These are phyloP conservation scores for Colletotrichum filicis DNA, from an alignment of 2,329 filamentous ascomycete species.

Conservation along the genomic window DNA sequence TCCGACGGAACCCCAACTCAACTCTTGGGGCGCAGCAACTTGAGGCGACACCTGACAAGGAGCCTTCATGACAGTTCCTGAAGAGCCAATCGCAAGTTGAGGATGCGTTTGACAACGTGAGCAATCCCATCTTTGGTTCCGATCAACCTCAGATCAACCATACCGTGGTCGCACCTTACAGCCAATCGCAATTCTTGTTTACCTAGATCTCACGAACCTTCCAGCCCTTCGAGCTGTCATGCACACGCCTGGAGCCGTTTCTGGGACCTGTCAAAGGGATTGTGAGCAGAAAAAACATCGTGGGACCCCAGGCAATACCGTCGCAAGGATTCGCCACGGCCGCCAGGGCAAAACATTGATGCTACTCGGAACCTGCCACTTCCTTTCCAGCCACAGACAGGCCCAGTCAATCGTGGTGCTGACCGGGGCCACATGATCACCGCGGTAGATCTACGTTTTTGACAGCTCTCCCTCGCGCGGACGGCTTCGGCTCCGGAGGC, in stretches of 20 bases:
- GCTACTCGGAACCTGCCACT: conserved; percentile 35
- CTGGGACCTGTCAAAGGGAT: conserved; percentile 34
- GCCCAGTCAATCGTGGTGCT: conserved; percentile 27
- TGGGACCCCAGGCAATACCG: conserved; percentile 12
- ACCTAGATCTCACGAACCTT: conserved; percentile 36
- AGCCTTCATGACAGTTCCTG: conserved; percentile 41
- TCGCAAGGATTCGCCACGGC: conserved; percentile 30
- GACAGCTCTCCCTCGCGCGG: conserved; percentile 33
- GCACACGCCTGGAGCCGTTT: conserved; percentile 29
- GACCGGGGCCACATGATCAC: conserved; percentile 29
- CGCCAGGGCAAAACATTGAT: conserved; percentile 34
- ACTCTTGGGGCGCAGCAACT: conserved; percentile 35
- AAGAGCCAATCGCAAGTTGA: conserved; percentile 48
- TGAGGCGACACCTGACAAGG: conserved; percentile 35
- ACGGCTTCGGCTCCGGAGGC: conserved; percentile 30
- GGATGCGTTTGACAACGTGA: conserved; percentile 38
- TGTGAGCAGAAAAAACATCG: conserved; percentile 18
- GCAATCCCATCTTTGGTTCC: conserved; percentile 36
- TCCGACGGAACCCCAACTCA: conserved; percentile 34
- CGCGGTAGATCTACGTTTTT: conserved; percentile 35
- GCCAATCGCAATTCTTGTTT: conserved; percentile 39
- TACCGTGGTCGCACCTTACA: conserved; percentile 35
- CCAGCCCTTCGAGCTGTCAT: conserved; percentile 29
- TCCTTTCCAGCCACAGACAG: conserved; percentile 33
- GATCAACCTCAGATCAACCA: conserved; percentile 37